Base-by-base conservation (phyloP, 352 stramenopile species). In the Globisporangium camurandrum region DNA sequence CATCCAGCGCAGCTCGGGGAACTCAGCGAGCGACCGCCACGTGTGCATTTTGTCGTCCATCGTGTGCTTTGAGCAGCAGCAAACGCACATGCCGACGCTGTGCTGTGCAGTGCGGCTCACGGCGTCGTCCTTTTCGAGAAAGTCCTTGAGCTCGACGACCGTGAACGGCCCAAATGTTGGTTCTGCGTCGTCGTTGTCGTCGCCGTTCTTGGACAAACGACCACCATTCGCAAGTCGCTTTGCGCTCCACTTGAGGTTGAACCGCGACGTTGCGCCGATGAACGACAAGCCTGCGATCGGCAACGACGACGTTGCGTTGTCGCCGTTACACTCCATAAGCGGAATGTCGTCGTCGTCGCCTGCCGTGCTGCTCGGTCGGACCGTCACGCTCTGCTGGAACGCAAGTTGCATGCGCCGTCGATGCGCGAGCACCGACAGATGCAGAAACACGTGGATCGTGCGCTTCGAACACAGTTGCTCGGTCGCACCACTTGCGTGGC, bases 1-100 rank as follows among this genome's bases (percentile, higher is more conserved):
- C 64, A 89, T 83, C 80, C 80, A 92, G 8, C 80, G 75, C n/a
- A 92, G 46, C 49, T 92, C 77, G 10, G 80, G 77, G 17, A 74
- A 70, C 49, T 86, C 57, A 48, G 75, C 67, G 23, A 92, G 70
- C 1, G 60, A 62, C 19, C 71, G 75, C 80, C 80, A 92, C 31
- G 49, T 51, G 38, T 92, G 77, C 16, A 8, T 34, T 34, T 6
- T 10, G 16, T 66, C 59, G 26, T 58, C 38, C n/a, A 68, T 48
- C 3, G 66, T 56, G 27, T 77, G 67, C 12, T 67, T 64, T 1
- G 77, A 83, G 52, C 80, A 92, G 44, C 77, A 89, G 44, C 80
- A 92, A n/a, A 87, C 61, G 38, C 64, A 62, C 0, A 87, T 38
- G 3, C 60, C 52, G 40, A 68, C 55, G 39, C 68, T 62, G 47